Evolutionary conservation across 202 grass and related monocot genomes (phyloP).

Genomic region (Schoenoplectus triqueter): DNA sequence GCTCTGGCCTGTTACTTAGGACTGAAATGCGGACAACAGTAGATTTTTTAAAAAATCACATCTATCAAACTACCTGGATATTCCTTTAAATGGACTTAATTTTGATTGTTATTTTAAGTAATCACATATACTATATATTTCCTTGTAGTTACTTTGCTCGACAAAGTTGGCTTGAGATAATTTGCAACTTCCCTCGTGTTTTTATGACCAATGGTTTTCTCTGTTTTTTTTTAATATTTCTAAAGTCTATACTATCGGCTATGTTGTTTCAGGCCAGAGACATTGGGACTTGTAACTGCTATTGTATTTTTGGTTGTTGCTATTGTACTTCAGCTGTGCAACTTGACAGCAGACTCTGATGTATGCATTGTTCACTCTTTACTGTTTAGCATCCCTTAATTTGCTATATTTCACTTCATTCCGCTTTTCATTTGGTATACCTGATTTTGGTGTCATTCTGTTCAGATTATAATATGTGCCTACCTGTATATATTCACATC

Average conservation of each 20-base stretch:
- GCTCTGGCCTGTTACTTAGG: not conserved
- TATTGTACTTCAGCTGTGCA: conserved; percentile 94
- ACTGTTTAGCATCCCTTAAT: not conserved
- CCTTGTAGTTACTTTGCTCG: not conserved
- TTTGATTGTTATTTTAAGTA: not conserved
- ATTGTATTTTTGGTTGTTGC: conserved; percentile 94
- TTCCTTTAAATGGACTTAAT: not conserved
- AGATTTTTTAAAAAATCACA: not conserved
- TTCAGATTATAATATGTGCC: not conserved
- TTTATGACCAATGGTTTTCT: not conserved
- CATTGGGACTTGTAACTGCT: conserved; percentile 87
- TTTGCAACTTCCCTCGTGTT: not conserved
- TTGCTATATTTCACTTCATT: not conserved
- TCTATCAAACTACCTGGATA: too few relatives aligned
- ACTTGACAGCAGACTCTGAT: conserved; percentile 71
- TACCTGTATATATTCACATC: not conserved
- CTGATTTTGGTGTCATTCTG: not conserved
- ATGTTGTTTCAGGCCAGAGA: conserved; percentile 76
- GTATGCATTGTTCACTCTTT: conserved; percentile 44
- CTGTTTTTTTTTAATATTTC: not conserved
- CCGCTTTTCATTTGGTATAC: too few relatives aligned
- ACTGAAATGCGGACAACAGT: not conserved
- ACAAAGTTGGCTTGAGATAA: not conserved
- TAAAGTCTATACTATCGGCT: conserved; percentile 19
- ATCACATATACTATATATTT: not conserved